phyloP scores from a whole-genome alignment of 164 flowering plant genomes.

The Dillenia suffruticosa region DNA sequence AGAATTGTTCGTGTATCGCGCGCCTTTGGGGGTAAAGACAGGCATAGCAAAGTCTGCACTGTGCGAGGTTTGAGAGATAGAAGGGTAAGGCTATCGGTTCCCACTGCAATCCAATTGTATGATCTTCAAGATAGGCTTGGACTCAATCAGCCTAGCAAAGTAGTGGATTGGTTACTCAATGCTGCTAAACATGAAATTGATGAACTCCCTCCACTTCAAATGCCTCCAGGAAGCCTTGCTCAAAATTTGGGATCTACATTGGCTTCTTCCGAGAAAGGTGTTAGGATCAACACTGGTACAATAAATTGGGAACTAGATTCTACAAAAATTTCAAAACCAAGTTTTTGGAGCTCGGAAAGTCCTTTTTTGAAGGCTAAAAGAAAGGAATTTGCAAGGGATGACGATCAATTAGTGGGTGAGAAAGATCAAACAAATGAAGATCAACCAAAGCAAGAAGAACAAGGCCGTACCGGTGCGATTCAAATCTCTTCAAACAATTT shows the following conservation, averaged over 20 bases:
- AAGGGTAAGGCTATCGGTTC: constrained; percentile 77
- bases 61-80: constrained; percentile 74
- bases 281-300: constrained; percentile 11
- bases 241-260: constrained; percentile 29
- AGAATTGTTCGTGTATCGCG: constrained; percentile 72
- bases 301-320: constrained; percentile 17
- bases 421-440: constrained; percentile 24
- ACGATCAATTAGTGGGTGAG: constrained; percentile 9
- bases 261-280: constrained; percentile 20
- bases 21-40: constrained; percentile 78
- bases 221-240: constrained; percentile 33
- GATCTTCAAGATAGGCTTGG: constrained; percentile 88
- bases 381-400: constrained; percentile 20
- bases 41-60: constrained; percentile 89
- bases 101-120: constrained; percentile 81
- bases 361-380: constrained; percentile 20
- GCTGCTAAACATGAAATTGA: constrained; percentile 69
- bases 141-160: constrained; percentile 81
- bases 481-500: constrained; percentile 21
- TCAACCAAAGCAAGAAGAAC: constrained; percentile 19
- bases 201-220: constrained; percentile 72
- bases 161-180: constrained; percentile 79
- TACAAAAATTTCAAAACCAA: constrained; percentile 13
- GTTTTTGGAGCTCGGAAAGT: constrained; percentile 22
- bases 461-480: constrained; percentile 14